Conservation (phyloP, 129 eudicot genomes). For the Erigeron canadensis region DNA sequence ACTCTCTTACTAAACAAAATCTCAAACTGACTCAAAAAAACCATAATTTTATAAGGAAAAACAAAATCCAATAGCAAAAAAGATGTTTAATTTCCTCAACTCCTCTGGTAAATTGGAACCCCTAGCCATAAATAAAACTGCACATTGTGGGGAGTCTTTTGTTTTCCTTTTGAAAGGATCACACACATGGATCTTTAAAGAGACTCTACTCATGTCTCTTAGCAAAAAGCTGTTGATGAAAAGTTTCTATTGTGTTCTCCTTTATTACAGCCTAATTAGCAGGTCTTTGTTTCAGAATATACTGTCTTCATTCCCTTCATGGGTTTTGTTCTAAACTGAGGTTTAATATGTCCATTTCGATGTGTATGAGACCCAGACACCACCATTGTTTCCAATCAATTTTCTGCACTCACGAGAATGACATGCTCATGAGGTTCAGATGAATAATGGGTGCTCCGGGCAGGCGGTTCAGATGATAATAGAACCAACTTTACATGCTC, state of each 20-base stretch:
- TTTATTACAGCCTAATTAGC: slow-evolving; percentile 31
- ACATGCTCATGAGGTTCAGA: slow-evolving; percentile 21
- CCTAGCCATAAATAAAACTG: slow-evolving; percentile 40
- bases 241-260: background rate
- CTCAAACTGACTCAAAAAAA: background rate
- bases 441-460: slow-evolving; percentile 6
- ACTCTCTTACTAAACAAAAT: background rate
- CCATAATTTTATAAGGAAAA: background rate
- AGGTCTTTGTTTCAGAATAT: slow-evolving; percentile 41
- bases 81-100: background rate
- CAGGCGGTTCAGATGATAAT: slow-evolving; percentile 25
- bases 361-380: background rate
- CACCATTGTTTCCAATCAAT: slow-evolving; percentile 3
- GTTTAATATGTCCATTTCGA: slow-evolving; percentile 20
- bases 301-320: slow-evolving; percentile 36
- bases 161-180: slow-evolving; percentile 5
- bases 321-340: slow-evolving; percentile 33
- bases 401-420: slow-evolving; percentile 2
- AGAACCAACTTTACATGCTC: slow-evolving; percentile 52
- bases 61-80: background rate
- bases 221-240: background rate
- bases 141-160: slow-evolving; percentile 28
- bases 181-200: background rate
- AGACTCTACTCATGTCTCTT: background rate
- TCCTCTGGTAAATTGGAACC: slow-evolving; percentile 33